These are phyloP conservation scores for Boechera divaricarpa DNA, from an alignment of 345 rosid species.

Conservation along the genomic window DNA sequence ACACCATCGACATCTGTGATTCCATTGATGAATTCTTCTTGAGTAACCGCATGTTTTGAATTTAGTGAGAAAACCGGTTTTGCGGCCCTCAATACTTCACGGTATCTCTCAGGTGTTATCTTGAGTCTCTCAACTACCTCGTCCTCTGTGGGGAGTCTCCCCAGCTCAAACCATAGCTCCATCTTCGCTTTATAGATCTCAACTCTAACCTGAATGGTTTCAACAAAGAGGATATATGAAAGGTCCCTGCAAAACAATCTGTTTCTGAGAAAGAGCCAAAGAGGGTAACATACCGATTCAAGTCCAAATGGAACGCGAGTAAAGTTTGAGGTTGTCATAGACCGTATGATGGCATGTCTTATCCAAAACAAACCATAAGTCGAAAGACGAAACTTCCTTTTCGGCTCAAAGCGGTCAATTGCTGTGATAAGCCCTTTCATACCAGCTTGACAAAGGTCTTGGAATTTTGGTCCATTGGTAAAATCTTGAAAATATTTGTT, in stretches of 20 bases:
- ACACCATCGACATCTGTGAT: slow-evolving; percentile 76
- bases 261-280: slow-evolving; percentile 14
- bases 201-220: slow-evolving; percentile 65
- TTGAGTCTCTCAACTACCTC: slow-evolving; percentile 68
- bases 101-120: slow-evolving; percentile 84
- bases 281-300: slow-evolving; percentile 67
- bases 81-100: slow-evolving; percentile 76
- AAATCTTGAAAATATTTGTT: slow-evolving; percentile 89
- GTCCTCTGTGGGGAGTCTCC: slow-evolving; percentile 71
- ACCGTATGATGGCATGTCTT: slow-evolving; percentile 85
- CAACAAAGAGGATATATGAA: slow-evolving; percentile 15
- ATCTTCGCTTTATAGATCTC: slow-evolving; percentile 77
- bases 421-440: slow-evolving; percentile 87
- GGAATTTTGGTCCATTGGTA: slow-evolving; percentile 75
- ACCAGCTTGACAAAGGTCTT: slow-evolving; percentile 98
- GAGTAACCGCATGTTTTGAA: slow-evolving; percentile 71
- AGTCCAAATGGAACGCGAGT: slow-evolving; percentile 90
- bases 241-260: slow-evolving; percentile 7
- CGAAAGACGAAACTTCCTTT: slow-evolving; percentile 75
- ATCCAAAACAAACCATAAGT: slow-evolving; percentile 95
- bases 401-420: slow-evolving; percentile 92
- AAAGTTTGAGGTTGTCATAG: slow-evolving; percentile 87
- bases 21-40: slow-evolving; percentile 82
- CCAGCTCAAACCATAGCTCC: slow-evolving; percentile 66
- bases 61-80: slow-evolving; percentile 77